Conservation (phyloP, 495 filamentous ascomycete genomes). For the Penicillium lagena region DNA sequence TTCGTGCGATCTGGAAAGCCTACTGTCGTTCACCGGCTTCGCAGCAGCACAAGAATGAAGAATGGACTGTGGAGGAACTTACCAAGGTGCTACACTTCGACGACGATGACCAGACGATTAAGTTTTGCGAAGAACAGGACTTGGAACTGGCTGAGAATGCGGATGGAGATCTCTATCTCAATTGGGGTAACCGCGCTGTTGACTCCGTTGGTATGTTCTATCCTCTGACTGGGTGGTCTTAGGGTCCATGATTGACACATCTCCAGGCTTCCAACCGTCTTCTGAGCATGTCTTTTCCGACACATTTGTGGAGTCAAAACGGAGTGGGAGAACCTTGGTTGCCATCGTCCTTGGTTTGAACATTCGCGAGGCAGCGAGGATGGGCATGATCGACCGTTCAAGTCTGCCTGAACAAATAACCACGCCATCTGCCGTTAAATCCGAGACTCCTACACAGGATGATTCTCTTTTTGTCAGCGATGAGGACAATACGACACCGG, state of each 20-base stretch:
- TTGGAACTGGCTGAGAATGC: constrained; percentile 52
- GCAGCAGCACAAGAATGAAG: constrained; percentile 62
- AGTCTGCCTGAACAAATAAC: constrained; percentile 14
- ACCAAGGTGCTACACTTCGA: constrained; percentile 68
- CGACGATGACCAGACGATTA: constrained; percentile 57
- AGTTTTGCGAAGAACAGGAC: constrained; percentile 64
- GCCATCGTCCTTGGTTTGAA: constrained; percentile 47
- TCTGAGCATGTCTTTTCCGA: constrained; percentile 46
- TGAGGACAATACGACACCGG: constrained; percentile 24
- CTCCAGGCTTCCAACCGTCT: constrained; percentile 33
- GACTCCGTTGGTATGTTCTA: constrained; percentile 36
- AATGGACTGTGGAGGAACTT: constrained; percentile 65
- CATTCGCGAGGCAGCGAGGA: constrained; percentile 37
- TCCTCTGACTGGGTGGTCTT: neutral
- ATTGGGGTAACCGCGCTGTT: constrained; percentile 38
- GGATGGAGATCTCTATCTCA: constrained; percentile 45
- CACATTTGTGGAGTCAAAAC: constrained; percentile 44
- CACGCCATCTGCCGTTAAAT: neutral
- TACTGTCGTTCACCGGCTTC: constrained; percentile 51
- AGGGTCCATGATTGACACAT: neutral
- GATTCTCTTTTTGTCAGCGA: constrained; percentile 41
- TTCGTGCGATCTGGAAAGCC: constrained; percentile 60
- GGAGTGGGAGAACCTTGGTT: constrained; percentile 38
- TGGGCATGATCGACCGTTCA: constrained; percentile 39
- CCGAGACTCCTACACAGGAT: constrained; percentile 14